Evolutionary conservation across 257 asterid genomes (phyloP).

Genomic region (Echites panduratus): DNA sequence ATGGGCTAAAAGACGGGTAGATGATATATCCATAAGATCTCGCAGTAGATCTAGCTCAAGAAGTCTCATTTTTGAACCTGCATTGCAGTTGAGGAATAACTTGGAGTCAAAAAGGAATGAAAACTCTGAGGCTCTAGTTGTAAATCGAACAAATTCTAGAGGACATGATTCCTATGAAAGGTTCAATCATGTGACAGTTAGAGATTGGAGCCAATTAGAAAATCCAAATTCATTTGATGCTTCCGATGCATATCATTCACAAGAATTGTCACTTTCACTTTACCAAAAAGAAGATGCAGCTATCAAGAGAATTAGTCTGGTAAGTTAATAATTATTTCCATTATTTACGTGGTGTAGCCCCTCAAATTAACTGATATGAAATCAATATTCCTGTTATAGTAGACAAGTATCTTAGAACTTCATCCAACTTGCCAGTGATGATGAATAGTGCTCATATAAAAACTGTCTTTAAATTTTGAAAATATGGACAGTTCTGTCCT

Average conservation of each 20-base stretch:
- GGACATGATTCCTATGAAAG: constrained; percentile 33
- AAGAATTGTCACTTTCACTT: constrained; percentile 67
- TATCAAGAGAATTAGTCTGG: constrained; percentile 60
- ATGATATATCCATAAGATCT: constrained; percentile 61
- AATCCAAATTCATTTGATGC: constrained; percentile 68
- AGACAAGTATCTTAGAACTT: background rate
- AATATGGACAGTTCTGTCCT: background rate
- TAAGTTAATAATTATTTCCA: constrained; percentile 22
- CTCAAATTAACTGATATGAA: background rate
- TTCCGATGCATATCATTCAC: constrained; percentile 80
- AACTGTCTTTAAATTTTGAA: background rate
- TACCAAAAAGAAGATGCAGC: constrained; percentile 59
- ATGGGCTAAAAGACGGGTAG: constrained; percentile 72
- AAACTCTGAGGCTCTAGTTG: constrained; percentile 36
- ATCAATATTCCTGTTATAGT: background rate
- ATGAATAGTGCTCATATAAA: background rate
- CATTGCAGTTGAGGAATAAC: constrained; percentile 45
- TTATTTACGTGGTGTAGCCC: background rate
- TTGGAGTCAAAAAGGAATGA: constrained; percentile 46
- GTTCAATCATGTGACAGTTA: constrained; percentile 40
- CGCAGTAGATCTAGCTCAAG: constrained; percentile 82
- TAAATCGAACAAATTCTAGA: constrained; percentile 28
- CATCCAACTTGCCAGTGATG: background rate
- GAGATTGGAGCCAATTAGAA: constrained; percentile 75
- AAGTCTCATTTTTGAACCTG: constrained; percentile 70